phyloP scores from a whole-genome alignment of 768 basidiomycete genomes.

The Boletus reticuloceps region DNA sequence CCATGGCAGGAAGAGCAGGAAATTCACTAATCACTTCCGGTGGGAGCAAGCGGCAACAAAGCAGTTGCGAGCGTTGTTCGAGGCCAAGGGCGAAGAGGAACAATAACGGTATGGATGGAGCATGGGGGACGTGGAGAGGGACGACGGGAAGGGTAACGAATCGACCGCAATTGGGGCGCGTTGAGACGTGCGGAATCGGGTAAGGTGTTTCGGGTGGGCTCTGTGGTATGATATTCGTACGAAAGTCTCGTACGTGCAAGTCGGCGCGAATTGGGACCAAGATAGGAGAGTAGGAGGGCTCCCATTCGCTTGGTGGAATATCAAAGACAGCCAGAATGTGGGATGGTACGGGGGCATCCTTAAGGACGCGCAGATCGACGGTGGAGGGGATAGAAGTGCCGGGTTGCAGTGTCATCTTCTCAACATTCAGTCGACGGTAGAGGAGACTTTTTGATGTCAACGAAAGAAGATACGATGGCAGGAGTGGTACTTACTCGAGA shows the following conservation, averaged over 20 bases:
- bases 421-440: constrained; percentile 35
- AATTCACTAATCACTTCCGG: constrained; percentile 51
- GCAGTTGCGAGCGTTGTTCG: constrained; percentile 44
- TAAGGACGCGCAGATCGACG: constrained; percentile 47
- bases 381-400: constrained; percentile 37
- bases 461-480: background rate
- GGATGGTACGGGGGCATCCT: constrained; percentile 49
- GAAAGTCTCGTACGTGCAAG: constrained; percentile 41
- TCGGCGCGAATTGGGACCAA: constrained; percentile 54
- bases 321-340: constrained; percentile 52
- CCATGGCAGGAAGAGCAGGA: constrained; percentile 59
- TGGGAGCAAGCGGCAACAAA: constrained; percentile 56
- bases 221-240: constrained; percentile 34
- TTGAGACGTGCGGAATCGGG: constrained; percentile 29
- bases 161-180: constrained; percentile 20
- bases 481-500: constrained; percentile 25
- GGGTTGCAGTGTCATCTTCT: constrained; percentile 19
- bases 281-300: constrained; percentile 35
- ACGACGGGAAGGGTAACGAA: constrained; percentile 54
- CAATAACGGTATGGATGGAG: constrained; percentile 51
- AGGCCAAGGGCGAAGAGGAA: constrained; percentile 57
- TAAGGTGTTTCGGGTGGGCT: constrained; percentile 33
- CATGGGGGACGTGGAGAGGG: constrained; percentile 47
- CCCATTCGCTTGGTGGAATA: constrained; percentile 28
- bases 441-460: constrained; percentile 25